Evolutionary conservation across 2,329 filamentous ascomycete genomes (phyloP), one percentile per base, ranked within the genome.

Genomic region (Huntiella bhutanensis): DNA sequence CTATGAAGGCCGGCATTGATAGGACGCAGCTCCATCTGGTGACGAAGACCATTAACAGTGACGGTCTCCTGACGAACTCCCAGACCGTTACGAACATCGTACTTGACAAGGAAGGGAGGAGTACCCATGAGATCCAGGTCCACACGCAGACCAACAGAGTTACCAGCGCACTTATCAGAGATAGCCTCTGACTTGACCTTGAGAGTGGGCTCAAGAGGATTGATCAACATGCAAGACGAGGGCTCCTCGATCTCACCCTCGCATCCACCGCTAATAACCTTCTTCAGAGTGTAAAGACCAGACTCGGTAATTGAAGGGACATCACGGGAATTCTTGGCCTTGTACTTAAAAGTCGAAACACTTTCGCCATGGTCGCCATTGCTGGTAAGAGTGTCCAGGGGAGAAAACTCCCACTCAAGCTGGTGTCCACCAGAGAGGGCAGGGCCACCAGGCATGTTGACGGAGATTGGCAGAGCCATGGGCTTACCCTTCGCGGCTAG

Each of bases 131-230:
- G 69, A 58, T 96, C 86, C 43, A 98, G 65, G 56, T 91, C 82
- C 37, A 98, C 83, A 8, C 81, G 75, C 46, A 98, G 71, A 36
- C 91, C 91, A 51, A 98, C 83, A 0, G 91, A 85, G 56, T 86
- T 94, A 41, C 87, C 86, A 33, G 87, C 88, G 59, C 91, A 98
- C 58, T 92, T 93, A 60, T 98, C 91, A 45, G 84, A 82, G 38
- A 98, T 86, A 51, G 86, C 80, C 54, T 93, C 82, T 5, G 77
- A 70, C 32, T 71, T 72, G 43, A 98, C 66, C 4, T 74, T 68
- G 49, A 98, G 60, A 47, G 80, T 75, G 7, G 91, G 91, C 61
- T 94, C 80, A 0, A 91, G 79, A 4, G 91, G 91, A 53, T 96
- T 98, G 53, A 92, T 70, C 46, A 98, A 66, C 49, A 94, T 69